Conservation (phyloP, 2,329 filamentous ascomycete genomes). For the Alternaria sp. region DNA sequence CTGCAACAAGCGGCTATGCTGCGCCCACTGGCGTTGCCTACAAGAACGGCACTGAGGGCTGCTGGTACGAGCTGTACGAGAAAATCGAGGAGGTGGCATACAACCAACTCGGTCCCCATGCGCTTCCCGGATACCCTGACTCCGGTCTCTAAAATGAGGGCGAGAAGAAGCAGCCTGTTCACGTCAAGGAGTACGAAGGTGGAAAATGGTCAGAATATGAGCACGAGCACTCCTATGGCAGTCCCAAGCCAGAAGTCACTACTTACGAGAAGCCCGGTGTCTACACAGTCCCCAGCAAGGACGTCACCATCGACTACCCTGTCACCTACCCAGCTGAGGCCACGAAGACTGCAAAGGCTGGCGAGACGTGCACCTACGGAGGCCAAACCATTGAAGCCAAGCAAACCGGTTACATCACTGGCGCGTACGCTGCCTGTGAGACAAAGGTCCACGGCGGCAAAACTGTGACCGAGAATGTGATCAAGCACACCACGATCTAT, state of each 20-base stretch:
- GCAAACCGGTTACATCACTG: constrained; percentile 38
- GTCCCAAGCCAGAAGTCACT: constrained; percentile 37
- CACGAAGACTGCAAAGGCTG: constrained; percentile 32
- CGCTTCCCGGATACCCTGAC: constrained; percentile 39
- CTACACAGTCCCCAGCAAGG: constrained; percentile 43
- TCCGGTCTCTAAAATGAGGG: constrained; percentile 40
- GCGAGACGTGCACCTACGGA: constrained; percentile 40
- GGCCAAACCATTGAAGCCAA: constrained; percentile 33
- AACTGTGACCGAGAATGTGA: constrained; percentile 36
- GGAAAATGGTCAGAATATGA: constrained; percentile 43
- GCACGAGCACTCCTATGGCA: constrained; percentile 34
- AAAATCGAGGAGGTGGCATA: constrained; percentile 40
- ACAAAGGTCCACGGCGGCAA: constrained; percentile 25
- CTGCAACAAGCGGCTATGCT: constrained; percentile 26
- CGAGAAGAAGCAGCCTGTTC: constrained; percentile 36
- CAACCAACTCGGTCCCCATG: constrained; percentile 42
- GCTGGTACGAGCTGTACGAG: constrained; percentile 46
- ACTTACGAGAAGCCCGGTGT: constrained; percentile 42
- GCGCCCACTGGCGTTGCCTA: constrained; percentile 15
- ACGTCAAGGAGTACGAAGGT: constrained; percentile 43
- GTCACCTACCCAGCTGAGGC: constrained; percentile 35
- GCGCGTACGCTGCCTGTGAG: constrained; percentile 36
- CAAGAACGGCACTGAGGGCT: constrained; percentile 30
- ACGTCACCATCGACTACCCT: constrained; percentile 33
- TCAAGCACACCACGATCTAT: constrained; percentile 37